Conservation (phyloP, 129 eudicot genomes). For the Silybum marianum region DNA sequence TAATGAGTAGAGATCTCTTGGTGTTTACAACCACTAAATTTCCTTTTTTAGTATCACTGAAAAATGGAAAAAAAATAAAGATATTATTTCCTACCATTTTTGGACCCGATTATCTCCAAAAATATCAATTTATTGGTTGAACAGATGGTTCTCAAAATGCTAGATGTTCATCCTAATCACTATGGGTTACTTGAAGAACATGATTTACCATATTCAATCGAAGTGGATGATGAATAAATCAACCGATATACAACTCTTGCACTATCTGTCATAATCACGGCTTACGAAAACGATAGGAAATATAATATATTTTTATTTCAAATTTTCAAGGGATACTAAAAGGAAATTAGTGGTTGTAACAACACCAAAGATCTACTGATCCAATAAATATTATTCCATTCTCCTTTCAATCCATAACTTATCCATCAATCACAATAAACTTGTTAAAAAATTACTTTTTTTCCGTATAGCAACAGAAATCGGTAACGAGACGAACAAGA, state of each 20-base stretch:
- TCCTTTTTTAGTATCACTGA: not conserved
- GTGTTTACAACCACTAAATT: not conserved
- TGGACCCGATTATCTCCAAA: not conserved
- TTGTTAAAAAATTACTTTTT: not conserved
- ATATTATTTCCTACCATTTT: not conserved
- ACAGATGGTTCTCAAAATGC: conserved; percentile 2
- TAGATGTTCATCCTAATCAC: not conserved
- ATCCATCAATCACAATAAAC: not conserved
- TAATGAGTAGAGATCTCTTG: not conserved
- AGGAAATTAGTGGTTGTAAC: not conserved
- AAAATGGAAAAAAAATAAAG: not conserved
- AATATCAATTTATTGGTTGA: not conserved
- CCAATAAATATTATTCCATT: not conserved
- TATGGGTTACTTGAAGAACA: not conserved
- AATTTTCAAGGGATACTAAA: not conserved
- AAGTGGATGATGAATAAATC: not conserved
- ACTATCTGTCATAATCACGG: conserved; percentile 9
- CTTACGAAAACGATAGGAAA: not conserved
- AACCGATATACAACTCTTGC: not conserved
- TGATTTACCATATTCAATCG: not conserved
- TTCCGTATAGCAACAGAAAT: not conserved
- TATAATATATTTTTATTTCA: not conserved
- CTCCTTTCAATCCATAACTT: not conserved
- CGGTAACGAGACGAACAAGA: not conserved
- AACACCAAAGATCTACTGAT: conserved; percentile 9